A percentile compares a stretch with the other conserved stretches of the same genome.
These are phyloP conservation scores for Parmelia sp. DNA, from an alignment of 495 filamentous ascomycete genomes.

Conservation along the genomic window DNA sequence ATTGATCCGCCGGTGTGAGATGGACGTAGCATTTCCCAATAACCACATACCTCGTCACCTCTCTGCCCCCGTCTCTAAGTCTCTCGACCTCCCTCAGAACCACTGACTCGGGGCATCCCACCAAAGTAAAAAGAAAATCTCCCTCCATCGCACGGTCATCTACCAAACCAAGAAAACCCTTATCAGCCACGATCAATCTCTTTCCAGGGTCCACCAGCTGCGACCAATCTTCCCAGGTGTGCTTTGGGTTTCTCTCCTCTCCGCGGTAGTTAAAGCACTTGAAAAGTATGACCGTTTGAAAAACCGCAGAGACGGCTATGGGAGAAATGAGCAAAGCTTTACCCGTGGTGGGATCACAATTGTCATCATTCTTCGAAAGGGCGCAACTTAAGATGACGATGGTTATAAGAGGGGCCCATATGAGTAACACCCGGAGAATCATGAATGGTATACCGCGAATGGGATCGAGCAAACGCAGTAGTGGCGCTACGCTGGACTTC, in stretches of 20 bases:
- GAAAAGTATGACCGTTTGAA: background rate
- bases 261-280: background rate
- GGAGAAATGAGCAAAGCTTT: too few relatives aligned
- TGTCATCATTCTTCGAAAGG: too few relatives aligned
- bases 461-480: background rate
- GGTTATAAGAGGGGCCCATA: too few relatives aligned
- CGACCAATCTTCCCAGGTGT: background rate
- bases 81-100: constrained; percentile 7
- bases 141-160: constrained; percentile 9
- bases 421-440: too few relatives aligned
- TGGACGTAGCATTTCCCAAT: constrained; percentile 4
- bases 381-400: too few relatives aligned
- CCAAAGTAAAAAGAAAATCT: constrained; percentile 5
- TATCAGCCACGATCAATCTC: constrained; percentile 4
- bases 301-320: background rate
- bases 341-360: background rate
- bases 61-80: background rate
- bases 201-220: constrained; percentile 2
- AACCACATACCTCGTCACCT: background rate
- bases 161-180: constrained; percentile 7
- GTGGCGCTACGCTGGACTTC: background rate
- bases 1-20: background rate
- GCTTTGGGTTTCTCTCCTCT: background rate
- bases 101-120: constrained; percentile 8
- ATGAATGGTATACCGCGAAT: background rate